These are phyloP conservation scores for Handroanthus guayacan DNA, from an alignment of 257 asterid species.

Conservation along the genomic window DNA sequence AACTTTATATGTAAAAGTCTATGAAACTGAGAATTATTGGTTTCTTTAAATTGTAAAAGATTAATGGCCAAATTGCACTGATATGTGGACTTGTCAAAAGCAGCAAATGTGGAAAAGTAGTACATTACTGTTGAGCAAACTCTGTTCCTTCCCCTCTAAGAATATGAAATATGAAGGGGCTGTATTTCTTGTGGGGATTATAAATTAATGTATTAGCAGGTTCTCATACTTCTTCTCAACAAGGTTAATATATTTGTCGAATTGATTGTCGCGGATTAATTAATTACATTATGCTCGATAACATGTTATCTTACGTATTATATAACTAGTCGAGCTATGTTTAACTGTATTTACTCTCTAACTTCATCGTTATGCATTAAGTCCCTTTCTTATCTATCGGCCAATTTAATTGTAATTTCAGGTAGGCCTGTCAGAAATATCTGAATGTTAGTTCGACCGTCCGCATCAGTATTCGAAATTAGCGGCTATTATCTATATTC, in stretches of 20 bases:
- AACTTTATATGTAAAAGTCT: slow-evolving; percentile 48
- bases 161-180: slow-evolving; percentile 22
- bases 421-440: too few relatives aligned
- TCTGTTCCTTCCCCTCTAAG: slow-evolving; percentile 55
- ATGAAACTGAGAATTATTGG: slow-evolving; percentile 41
- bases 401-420: too few relatives aligned
- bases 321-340: too few relatives aligned
- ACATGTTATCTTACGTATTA: too few relatives aligned
- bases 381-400: too few relatives aligned
- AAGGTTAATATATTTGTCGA: neutral
- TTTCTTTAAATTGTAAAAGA: slow-evolving; percentile 35
- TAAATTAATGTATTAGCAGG: neutral
- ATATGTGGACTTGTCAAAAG: slow-evolving; percentile 38
- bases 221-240: neutral
- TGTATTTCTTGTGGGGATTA: neutral
- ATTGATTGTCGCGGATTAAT: too few relatives aligned
- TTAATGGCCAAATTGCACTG: slow-evolving; percentile 24
- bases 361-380: too few relatives aligned
- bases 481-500: too few relatives aligned
- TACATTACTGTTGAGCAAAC: slow-evolving; percentile 39
- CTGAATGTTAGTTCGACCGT: too few relatives aligned
- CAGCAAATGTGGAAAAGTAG: slow-evolving; percentile 41
- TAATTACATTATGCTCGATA: too few relatives aligned
- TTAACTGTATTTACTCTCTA: too few relatives aligned
- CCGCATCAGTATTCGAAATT: too few relatives aligned